These are phyloP conservation scores for Aureoboletus auriporus DNA, from an alignment of 768 basidiomycete genomes.

Conservation along the genomic window DNA sequence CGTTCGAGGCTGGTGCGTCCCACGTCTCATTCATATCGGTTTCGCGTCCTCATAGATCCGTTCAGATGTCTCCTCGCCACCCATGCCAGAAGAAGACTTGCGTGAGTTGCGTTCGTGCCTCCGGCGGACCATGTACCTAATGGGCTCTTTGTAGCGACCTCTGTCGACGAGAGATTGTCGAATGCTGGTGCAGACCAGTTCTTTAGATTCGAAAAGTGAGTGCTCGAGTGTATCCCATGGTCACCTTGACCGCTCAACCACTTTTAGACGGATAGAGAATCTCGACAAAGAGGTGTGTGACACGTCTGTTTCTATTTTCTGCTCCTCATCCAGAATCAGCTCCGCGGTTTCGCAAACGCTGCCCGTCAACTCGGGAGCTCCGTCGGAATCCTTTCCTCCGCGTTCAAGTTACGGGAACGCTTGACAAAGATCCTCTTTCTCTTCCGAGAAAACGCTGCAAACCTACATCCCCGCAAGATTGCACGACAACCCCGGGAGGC, in stretches of 20 bases:
- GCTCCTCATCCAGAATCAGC: conserved; percentile 26
- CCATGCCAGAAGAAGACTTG: conserved; percentile 41
- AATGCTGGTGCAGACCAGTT: conserved; percentile 48
- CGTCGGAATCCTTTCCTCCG: conserved; percentile 53
- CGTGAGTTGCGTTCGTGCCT: conserved; percentile 21
- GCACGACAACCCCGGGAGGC: conserved; percentile 35
- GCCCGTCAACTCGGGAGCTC: conserved; percentile 54
- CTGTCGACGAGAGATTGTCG: conserved; percentile 48
- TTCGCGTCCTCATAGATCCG: conserved; percentile 5
- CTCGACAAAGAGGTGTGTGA: conserved; percentile 44
- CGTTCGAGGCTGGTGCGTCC: conserved; percentile 31
- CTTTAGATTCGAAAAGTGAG: conserved; percentile 44
- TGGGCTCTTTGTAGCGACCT: conserved; percentile 30
- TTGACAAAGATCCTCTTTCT: conserved; percentile 47
- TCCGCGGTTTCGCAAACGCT: conserved; percentile 52
- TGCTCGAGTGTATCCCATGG: background rate
- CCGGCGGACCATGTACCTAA: conserved; percentile 6
- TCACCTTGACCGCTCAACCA: conserved; percentile 5
- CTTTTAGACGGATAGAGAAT: conserved; percentile 40
- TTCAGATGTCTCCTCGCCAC: conserved; percentile 30
- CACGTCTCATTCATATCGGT: background rate
- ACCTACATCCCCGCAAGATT: conserved; percentile 50
- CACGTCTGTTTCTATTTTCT: background rate
- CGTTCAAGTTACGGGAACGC: conserved; percentile 48
- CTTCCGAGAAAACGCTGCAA: conserved; percentile 55